Conservation (phyloP, 257 asterid species). For the Primulina eburnea region DNA sequence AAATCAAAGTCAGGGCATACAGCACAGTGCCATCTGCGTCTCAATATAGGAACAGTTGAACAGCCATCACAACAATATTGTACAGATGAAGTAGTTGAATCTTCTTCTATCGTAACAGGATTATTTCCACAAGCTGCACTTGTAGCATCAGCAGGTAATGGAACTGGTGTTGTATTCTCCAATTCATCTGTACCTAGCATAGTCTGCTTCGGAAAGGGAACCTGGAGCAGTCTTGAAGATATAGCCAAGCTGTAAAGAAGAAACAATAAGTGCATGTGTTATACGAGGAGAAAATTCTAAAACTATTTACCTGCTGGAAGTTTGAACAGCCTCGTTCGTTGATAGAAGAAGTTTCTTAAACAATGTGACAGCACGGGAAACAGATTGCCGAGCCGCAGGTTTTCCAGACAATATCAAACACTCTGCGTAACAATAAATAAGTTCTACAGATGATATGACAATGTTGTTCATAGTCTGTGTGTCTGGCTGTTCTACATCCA, state of each 20-base stretch:
- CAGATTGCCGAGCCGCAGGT: conserved; percentile 56
- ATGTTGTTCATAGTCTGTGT: conserved; percentile 92
- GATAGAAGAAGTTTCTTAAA: conserved; percentile 80
- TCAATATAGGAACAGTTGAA: conserved; percentile 92
- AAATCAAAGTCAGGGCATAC: conserved; percentile 98
- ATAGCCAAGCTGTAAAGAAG: conserved; percentile 86
- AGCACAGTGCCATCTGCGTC: conserved; percentile 98
- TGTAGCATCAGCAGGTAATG: conserved; percentile 60
- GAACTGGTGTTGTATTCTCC: conserved; percentile 55
- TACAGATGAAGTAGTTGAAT: conserved; percentile 86
- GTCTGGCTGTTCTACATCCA: conserved; percentile 94
- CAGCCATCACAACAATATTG: conserved; percentile 99
- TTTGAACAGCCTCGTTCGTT: conserved; percentile 90
- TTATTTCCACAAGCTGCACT: conserved; percentile 59
- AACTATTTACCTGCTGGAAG: conserved; percentile 82
- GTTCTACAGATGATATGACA: conserved; percentile 83
- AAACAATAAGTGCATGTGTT: conserved; percentile 29
- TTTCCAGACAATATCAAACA: conserved; percentile 81
- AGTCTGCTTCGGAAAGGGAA: conserved; percentile 98
- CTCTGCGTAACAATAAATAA: conserved; percentile 91
- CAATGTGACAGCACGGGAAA: conserved; percentile 83
- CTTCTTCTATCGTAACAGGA: conserved; percentile 84
- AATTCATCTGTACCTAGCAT: conserved; percentile 87
- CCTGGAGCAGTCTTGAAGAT: conserved; percentile 96
- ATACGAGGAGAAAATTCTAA: conserved; percentile 17